Conservation (phyloP, 2,329 filamentous ascomycete genomes). For the Xylariales sp. region DNA sequence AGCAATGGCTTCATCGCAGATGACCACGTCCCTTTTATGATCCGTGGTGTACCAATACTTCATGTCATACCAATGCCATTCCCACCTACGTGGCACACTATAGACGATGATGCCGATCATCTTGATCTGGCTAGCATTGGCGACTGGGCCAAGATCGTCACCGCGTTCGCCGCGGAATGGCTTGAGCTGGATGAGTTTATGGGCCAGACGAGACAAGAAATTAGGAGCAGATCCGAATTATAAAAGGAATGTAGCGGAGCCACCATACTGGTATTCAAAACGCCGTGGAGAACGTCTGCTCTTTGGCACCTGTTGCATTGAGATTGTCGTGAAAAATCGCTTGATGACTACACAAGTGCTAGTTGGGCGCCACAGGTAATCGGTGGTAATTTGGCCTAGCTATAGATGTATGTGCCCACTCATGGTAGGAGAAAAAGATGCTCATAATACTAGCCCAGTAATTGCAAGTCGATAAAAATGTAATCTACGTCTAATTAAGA, state of each 20-base stretch:
- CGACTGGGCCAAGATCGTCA: conserved; percentile 88
- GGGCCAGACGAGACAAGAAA: conserved; percentile 27
- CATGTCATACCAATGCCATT: conserved; percentile 91
- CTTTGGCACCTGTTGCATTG: not conserved
- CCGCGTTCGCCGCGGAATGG: conserved; percentile 91
- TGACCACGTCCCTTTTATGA: conserved; percentile 93
- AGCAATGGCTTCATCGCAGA: conserved; percentile 72
- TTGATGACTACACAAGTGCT: not conserved
- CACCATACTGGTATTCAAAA: not conserved
- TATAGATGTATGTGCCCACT: too few species aligned
- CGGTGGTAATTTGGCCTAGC: too few species aligned
- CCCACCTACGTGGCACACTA: conserved; percentile 86
- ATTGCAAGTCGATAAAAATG: too few species aligned
- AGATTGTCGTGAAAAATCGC: not conserved
- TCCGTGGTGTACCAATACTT: conserved; percentile 84
- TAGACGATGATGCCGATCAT: conserved; percentile 85
- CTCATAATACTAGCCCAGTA: too few species aligned
- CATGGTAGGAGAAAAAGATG: too few species aligned
- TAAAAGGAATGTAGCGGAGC: conserved; percentile 13
- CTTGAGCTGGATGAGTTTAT: conserved; percentile 73
- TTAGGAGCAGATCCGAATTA: conserved; percentile 40
- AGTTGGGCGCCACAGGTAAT: too few species aligned
- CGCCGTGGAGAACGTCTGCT: not conserved
- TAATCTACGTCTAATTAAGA: too few species aligned
- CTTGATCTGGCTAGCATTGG: conserved; percentile 81